Conservation (phyloP, 176 grass and related monocot species). For the Aegilops bicornis region DNA sequence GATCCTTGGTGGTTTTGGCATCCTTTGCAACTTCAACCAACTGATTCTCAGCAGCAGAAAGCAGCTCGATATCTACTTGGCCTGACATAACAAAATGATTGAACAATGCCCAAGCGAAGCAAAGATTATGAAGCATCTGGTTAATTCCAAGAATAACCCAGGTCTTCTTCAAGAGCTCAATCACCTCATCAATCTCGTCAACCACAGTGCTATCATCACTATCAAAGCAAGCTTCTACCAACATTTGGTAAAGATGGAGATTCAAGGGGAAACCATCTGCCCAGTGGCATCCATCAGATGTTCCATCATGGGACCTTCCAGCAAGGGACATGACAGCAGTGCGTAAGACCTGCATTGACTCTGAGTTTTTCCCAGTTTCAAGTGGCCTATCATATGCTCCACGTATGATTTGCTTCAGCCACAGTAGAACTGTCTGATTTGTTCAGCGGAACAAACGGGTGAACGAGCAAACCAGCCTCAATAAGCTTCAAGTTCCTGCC, state of each 20-base stretch:
- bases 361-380: constrained; percentile 91
- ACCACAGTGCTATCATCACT: constrained; percentile 77
- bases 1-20: constrained; percentile 88
- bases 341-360: constrained; percentile 86
- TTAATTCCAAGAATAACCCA: constrained; percentile 90
- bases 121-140: constrained; percentile 92
- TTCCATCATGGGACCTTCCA: constrained; percentile 68
- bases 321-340: constrained; percentile 80
- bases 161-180: constrained; percentile 96
- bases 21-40: constrained; percentile 87
- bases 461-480: constrained; percentile 81
- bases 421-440: constrained; percentile 73
- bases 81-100: constrained; percentile 71
- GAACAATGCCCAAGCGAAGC: constrained; percentile 97
- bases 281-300: constrained; percentile 91
- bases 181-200: constrained; percentile 94
- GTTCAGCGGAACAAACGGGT: constrained; percentile 69
- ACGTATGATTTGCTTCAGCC: constrained; percentile 78
- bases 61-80: constrained; percentile 87
- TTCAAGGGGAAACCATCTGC: constrained; percentile 95
- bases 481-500: constrained; percentile 84
- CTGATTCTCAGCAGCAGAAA: constrained; percentile 82
- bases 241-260: constrained; percentile 89
- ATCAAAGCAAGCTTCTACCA: constrained; percentile 97
- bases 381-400: constrained; percentile 65